Evolutionary conservation across 1,284 basidiomycete genomes (phyloP), one percentile per base, ranked within the genome.

Genomic region (Singerocomus rubriflavus): DNA sequence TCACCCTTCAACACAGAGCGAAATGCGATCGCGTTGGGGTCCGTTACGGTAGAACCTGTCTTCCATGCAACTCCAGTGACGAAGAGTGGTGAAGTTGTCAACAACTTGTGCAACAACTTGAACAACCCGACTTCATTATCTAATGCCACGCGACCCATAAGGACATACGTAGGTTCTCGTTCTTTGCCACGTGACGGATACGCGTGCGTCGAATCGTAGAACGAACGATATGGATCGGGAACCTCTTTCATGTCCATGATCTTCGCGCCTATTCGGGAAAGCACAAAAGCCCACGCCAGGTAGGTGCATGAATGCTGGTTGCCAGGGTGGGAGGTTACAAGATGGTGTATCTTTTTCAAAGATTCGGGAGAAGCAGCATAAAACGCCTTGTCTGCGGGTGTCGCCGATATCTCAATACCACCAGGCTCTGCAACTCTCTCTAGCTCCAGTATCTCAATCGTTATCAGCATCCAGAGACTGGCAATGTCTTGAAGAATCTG

Each of bases 1-100:
- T 29, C 43, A 88, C 92, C 89, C 78, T 93, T 93, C 51, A 93
- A 63, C 14, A 93, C 83, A 17, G 90, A 87, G 29, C 91, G 82
- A 67, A 85, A 92, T 2, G 88, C 89, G 26, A 91, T 79, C 0
- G 87, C 82, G 59, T 93, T 93, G 0, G 90, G 82, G 55, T 91
- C 88, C 6, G 84, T 83, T 16, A 91, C 71, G 3, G 81, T 77
- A 7, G 86, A 87, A 1, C 79, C 82, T 5, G 75, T 77, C 50
- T 74, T 81, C 79, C 82, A 84, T 3, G 87, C 84, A 13, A 79
- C 66, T 9, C 85, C 73, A 4, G 85, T 84, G n/a, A 88, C 84
- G 55, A 91, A 88, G 9, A 90, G 63, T 4, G 88, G 85, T 0
- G 85, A 88, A 5, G 73, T 71, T 3, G 84, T 87, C 56, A 90